A percentile compares a stretch with the other conserved stretches of the same genome.
Conservation (phyloP, 2,329 filamentous ascomycete species). For the Aureobasidium sp. region DNA sequence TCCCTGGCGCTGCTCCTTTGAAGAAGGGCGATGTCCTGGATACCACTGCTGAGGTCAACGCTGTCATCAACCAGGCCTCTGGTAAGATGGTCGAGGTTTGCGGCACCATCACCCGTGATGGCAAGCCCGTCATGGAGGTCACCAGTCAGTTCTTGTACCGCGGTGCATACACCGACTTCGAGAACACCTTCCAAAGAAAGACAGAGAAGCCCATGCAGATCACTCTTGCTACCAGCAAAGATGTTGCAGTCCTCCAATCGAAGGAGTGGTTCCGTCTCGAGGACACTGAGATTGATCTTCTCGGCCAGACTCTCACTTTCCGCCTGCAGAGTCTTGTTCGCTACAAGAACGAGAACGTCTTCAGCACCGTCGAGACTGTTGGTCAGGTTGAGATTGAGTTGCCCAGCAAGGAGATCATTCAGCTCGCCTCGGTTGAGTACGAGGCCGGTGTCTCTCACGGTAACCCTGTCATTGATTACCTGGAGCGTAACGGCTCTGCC, state of each 20-base stretch:
- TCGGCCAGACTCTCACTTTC: constrained; percentile 93
- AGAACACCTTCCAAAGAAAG: constrained; percentile 99
- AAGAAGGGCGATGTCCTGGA: constrained; percentile 92
- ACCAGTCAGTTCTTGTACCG: constrained; percentile 98
- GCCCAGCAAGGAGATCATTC: constrained; percentile 92
- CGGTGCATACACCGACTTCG: constrained; percentile 82
- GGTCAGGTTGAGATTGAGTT: constrained; percentile 91
- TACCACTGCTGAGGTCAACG: constrained; percentile 92
- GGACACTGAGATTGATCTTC: constrained; percentile 75
- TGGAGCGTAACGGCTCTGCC: constrained; percentile 80
- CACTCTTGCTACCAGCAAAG: constrained; percentile 76
- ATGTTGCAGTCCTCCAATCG: constrained; percentile 85
- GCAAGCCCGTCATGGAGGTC: constrained; percentile 89
- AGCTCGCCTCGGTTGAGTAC: constrained; percentile 95
- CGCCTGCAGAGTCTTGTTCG: constrained; percentile 83
- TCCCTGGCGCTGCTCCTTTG: constrained; percentile 85
- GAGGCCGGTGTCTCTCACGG: constrained; percentile 84
- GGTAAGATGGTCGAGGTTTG: constrained; percentile 99
- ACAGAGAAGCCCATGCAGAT: constrained; percentile 91
- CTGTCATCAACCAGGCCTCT: constrained; percentile 94
- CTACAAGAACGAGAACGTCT: constrained; percentile 91
- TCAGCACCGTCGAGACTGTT: constrained; percentile 82
- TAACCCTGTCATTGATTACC: constrained; percentile 94
- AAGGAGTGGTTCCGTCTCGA: constrained; percentile 96
- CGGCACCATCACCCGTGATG: constrained; percentile 81